phyloP scores from a whole-genome alignment of 2,329 filamentous ascomycete genomes.

The Colletotrichum sp. region DNA sequence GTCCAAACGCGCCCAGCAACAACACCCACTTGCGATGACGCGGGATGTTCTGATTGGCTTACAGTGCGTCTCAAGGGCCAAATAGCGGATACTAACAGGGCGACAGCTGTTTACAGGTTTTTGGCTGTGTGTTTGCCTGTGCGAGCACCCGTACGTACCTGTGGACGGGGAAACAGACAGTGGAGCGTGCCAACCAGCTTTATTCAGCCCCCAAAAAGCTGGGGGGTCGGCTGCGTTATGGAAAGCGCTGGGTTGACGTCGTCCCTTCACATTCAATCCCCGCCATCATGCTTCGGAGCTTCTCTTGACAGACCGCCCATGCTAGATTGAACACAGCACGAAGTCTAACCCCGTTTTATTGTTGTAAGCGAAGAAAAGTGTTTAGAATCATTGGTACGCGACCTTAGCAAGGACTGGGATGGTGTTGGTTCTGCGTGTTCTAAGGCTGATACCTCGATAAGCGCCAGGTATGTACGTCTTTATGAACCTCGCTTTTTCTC shows the following conservation, averaged over 20 bases:
- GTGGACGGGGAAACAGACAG: neutral
- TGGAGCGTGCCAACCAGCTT: neutral
- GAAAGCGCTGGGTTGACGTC: neutral
- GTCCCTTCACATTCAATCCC: neutral
- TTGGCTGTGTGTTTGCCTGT: neutral
- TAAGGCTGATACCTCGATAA: neutral
- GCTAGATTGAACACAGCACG: neutral
- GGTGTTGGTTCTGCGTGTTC: neutral
- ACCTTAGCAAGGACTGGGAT: neutral
- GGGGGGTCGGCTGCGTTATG: neutral
- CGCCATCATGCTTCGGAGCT: neutral
- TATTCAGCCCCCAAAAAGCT: neutral
- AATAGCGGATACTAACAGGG: neutral
- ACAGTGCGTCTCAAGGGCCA: neutral
- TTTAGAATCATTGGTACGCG: neutral
- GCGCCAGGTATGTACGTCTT: neutral
- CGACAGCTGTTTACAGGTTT: neutral
- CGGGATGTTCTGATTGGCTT: neutral
- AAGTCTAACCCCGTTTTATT: neutral
- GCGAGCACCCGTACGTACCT: neutral
- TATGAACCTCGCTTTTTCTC: neutral
- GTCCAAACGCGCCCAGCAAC: slow-evolving; percentile 38
- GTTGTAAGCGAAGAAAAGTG: neutral
- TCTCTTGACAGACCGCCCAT: neutral
- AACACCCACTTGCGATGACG: slow-evolving; percentile 13